Percentiles rank a stretch among this genome's conserved stretches.
These are phyloP conservation scores for Tympanopsis confertula DNA, from an alignment of 2,329 filamentous ascomycete genomes.

Conservation along the genomic window DNA sequence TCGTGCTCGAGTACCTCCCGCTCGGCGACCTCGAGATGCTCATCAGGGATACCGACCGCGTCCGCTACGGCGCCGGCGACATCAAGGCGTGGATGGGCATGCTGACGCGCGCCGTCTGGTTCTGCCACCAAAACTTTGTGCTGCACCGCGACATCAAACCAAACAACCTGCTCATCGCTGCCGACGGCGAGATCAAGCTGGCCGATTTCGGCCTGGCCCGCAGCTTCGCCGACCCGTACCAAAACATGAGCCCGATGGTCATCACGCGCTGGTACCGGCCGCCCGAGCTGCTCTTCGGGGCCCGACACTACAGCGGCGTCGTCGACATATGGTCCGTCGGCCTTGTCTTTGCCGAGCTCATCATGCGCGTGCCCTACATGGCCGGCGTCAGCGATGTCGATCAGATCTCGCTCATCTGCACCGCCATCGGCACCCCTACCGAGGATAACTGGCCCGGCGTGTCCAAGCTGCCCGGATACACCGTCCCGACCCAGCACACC, in stretches of 20 bases:
- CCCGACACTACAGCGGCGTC: conserved; percentile 75
- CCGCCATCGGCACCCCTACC: conserved; percentile 77
- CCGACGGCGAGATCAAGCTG: conserved; percentile 59
- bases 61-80: conserved; percentile 76
- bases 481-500: conserved; percentile 50
- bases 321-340: conserved; percentile 94
- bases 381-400: conserved; percentile 76
- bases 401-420: conserved; percentile 74
- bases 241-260: conserved; percentile 83
- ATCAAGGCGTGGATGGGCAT: conserved; percentile 99
- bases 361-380: conserved; percentile 72
- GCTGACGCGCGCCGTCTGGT: conserved; percentile 86
- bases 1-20: conserved; percentile 87
- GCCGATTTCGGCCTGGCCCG: conserved; percentile 70
- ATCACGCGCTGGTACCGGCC: conserved; percentile 96
- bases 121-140: conserved; percentile 69
- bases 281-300: conserved; percentile 84
- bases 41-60: conserved; percentile 68
- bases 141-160: conserved; percentile 69
- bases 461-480: conserved; percentile 65
- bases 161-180: conserved; percentile 62
- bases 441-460: conserved; percentile 96
- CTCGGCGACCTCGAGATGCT: conserved; percentile 92
- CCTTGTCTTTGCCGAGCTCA: conserved; percentile 82
- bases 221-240: conserved; percentile 68